phyloP scores from a whole-genome alignment of 768 basidiomycete species.

The Serendipita sp. region DNA sequence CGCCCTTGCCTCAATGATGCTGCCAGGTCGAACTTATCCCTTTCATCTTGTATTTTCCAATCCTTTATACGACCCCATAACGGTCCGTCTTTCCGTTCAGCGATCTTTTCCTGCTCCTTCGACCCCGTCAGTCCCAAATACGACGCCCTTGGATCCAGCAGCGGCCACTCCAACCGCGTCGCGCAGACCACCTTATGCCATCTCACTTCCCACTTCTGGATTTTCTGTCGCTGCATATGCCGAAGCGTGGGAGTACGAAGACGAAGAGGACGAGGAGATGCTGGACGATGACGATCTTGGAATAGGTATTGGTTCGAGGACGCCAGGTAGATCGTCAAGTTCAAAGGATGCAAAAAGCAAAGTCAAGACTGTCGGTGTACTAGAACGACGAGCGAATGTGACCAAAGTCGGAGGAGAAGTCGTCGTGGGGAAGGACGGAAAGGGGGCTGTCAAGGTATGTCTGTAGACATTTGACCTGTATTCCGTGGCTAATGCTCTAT shows the following conservation, averaged over 20 bases:
- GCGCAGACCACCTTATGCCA: slow-evolving; percentile 56
- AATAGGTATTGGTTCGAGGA: slow-evolving; percentile 8
- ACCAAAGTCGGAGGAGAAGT: slow-evolving; percentile 84
- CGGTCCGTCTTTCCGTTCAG: slow-evolving; percentile 72
- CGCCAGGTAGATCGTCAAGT: slow-evolving; percentile 18
- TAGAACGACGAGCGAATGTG: slow-evolving; percentile 81
- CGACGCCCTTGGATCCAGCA: slow-evolving; percentile 21
- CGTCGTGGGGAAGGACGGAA: slow-evolving; percentile 62
- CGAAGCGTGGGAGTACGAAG: slow-evolving; percentile 97
- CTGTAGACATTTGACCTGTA: neutral
- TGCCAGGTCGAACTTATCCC: slow-evolving; percentile 65
- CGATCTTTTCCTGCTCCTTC: slow-evolving; percentile 31
- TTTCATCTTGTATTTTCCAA: slow-evolving; percentile 89
- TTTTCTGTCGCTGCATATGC: slow-evolving; percentile 83
- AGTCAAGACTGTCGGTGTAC: slow-evolving; percentile 43
- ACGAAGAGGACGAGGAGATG: slow-evolving; percentile 63
- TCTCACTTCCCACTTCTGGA: slow-evolving; percentile 58
- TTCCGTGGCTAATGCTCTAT: neutral
- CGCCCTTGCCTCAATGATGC: slow-evolving; percentile 30
- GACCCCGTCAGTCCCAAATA: slow-evolving; percentile 20
- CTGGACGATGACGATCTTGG: slow-evolving; percentile 33
- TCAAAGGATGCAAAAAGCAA: slow-evolving; percentile 20
- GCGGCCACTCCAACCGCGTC: slow-evolving; percentile 29
- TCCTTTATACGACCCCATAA: slow-evolving; percentile 89
- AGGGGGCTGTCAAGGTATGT: slow-evolving; percentile 63